These are phyloP conservation scores for Caryocar brasiliense DNA, from an alignment of 441 rosid species.

Conservation along the genomic window DNA sequence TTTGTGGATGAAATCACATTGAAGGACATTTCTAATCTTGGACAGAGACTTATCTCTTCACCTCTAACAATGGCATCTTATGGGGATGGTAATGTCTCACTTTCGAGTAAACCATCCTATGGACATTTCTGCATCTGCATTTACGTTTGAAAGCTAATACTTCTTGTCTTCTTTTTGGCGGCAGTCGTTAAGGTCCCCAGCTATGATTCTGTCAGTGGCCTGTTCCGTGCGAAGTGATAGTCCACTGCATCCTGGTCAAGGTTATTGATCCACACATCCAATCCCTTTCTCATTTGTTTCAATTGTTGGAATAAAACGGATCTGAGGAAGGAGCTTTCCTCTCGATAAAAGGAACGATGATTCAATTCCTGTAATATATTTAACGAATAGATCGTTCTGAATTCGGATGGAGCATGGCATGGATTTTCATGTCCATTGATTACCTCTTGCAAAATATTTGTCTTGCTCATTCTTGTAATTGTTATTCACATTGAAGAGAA, in stretches of 20 bases:
- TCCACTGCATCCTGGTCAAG: neutral
- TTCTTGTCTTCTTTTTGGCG: neutral
- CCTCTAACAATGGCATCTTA: constrained; percentile 80
- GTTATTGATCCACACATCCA: neutral
- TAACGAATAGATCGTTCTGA: no score
- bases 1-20: constrained; percentile 48
- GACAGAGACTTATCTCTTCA: constrained; percentile 51
- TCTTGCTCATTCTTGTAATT: no score
- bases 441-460: no score
- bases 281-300: neutral
- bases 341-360: no score
- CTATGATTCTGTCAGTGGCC: constrained; percentile 54
- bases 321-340: no score
- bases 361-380: no score
- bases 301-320: constrained; percentile 6
- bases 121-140: neutral
- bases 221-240: constrained; percentile 28
- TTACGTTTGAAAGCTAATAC: neutral
- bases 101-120: neutral
- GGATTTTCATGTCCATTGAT: no score
- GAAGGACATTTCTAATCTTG: constrained; percentile 45
- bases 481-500: no score
- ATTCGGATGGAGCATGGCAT: no score
- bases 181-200: constrained; percentile 64
- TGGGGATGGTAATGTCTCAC: constrained; percentile 56